A percentile compares a stretch with the other conserved stretches of the same genome.
Conservation (phyloP, 2,329 filamentous ascomycete species). For the Herpomyces periplanetae region DNA sequence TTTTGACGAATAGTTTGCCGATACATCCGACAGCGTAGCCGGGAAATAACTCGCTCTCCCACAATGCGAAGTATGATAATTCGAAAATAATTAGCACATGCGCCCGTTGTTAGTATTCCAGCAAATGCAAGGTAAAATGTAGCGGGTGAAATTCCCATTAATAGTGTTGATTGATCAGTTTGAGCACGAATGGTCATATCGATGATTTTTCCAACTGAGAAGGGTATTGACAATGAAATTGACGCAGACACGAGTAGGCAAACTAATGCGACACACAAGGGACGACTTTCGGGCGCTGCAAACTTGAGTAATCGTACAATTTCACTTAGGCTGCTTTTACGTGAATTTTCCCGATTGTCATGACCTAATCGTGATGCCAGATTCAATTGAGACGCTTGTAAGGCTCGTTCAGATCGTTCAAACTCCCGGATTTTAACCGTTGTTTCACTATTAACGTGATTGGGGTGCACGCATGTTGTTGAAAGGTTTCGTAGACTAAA, state of each 20-base stretch:
- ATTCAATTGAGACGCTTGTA: conserved; percentile 56
- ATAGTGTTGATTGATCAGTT: conserved; percentile 17
- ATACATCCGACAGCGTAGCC: conserved; percentile 59
- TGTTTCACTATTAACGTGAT: too few relatives aligned
- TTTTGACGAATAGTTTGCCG: conserved; percentile 79
- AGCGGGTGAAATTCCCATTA: conserved; percentile 47
- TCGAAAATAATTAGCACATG: conserved; percentile 61
- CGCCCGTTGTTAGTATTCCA: conserved; percentile 36
- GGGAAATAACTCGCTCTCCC: conserved; percentile 66
- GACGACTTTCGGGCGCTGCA: conserved; percentile 40
- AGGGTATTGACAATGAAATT: conserved; percentile 83
- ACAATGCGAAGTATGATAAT: conserved; percentile 77
- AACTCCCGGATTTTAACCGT: conserved; percentile 22
- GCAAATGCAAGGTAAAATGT: conserved; percentile 60
- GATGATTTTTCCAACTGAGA: conserved; percentile 78
- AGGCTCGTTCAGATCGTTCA: conserved; percentile 38
- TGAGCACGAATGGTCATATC: conserved; percentile 46
- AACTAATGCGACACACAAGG: conserved; percentile 39
- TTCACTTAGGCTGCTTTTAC: conserved; percentile 24
- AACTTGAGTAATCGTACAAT: conserved; percentile 62
- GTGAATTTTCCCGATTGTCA: conserved; percentile 17
- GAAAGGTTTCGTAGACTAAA: too few relatives aligned
- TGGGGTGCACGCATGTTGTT: too few relatives aligned
- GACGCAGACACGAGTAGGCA: conserved; percentile 59
- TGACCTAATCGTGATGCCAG: conserved; percentile 54